Evolutionary conservation across 306 rosid species (phyloP).

Genomic region (Hippophae gyantsensis): DNA sequence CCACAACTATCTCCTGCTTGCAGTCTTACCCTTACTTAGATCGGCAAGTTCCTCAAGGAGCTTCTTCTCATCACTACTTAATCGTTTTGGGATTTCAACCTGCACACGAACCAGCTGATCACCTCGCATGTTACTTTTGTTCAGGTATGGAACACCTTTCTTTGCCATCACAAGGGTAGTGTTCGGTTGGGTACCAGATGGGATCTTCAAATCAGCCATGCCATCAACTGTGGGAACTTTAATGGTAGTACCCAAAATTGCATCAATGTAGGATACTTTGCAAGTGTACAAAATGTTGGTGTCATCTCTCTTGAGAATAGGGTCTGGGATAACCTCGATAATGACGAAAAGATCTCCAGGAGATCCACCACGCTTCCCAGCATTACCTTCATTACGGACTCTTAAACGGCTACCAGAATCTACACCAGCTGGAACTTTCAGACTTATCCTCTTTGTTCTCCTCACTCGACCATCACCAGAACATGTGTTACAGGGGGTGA

Average conservation of each 20-base stretch:
- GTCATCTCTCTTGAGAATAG: slow-evolving; percentile 89
- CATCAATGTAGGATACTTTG: slow-evolving; percentile 82
- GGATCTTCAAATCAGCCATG: slow-evolving; percentile 60
- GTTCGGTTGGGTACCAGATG: slow-evolving; percentile 82
- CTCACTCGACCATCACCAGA: slow-evolving; percentile 95
- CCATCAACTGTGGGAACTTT: slow-evolving; percentile 96
- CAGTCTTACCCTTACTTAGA: slow-evolving; percentile 82
- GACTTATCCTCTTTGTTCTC: slow-evolving; percentile 78
- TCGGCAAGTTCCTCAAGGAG: slow-evolving; percentile 80
- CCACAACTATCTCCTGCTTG: slow-evolving; percentile 31
- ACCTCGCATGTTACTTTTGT: slow-evolving; percentile 86
- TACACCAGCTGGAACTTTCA: slow-evolving; percentile 95
- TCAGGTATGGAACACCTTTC: slow-evolving; percentile 89
- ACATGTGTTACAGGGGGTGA: slow-evolving; percentile 87
- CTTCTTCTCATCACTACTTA: slow-evolving; percentile 74
- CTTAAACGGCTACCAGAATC: slow-evolving; percentile 94
- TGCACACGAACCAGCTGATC: slow-evolving; percentile 96
- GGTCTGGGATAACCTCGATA: slow-evolving; percentile 80
- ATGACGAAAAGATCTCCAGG: slow-evolving; percentile 91
- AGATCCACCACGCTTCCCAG: slow-evolving; percentile 83
- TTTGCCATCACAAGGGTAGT: slow-evolving; percentile 95
- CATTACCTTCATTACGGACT: slow-evolving; percentile 92
- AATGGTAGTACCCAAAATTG: slow-evolving; percentile 74
- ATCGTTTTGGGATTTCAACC: slow-evolving; percentile 86
- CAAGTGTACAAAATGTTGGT: slow-evolving; percentile 77